These are phyloP conservation scores for Cucumis hystrix DNA, from an alignment of 306 rosid genomes.

Conservation along the genomic window DNA sequence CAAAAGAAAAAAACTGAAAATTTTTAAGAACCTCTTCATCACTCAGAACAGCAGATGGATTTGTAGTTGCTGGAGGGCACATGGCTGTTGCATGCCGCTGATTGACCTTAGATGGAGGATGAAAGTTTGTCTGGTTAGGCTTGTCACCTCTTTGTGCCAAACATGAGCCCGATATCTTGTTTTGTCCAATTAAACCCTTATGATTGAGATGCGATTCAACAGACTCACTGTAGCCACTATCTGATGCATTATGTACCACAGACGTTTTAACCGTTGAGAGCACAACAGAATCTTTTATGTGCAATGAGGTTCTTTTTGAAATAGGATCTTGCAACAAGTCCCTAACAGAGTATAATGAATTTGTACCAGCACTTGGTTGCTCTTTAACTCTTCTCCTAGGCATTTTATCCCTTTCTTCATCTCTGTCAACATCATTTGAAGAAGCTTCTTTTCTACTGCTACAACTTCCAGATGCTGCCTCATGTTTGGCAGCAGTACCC, in stretches of 20 bases:
- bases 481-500: constrained; percentile 31
- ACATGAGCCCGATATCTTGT: constrained; percentile 44
- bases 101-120: constrained; percentile 47
- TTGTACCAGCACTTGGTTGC: constrained; percentile 36
- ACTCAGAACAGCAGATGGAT: constrained; percentile 54
- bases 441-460: constrained; percentile 36
- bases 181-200: constrained; percentile 41
- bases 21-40: constrained; percentile 77
- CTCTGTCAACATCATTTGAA: constrained; percentile 33
- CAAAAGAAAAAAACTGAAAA: constrained; percentile 1
- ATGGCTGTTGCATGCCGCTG: constrained; percentile 43
- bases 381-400: constrained; percentile 51
- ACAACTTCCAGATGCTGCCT: constrained; percentile 28
- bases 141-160: constrained; percentile 55
- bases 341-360: constrained; percentile 39
- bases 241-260: constrained; percentile 23
- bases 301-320: constrained; percentile 40
- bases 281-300: constrained; percentile 37
- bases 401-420: constrained; percentile 30
- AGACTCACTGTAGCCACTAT: constrained; percentile 33
- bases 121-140: constrained; percentile 42
- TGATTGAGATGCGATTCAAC: constrained; percentile 33
- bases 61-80: constrained; percentile 46
- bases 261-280: constrained; percentile 39
- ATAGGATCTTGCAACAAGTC: constrained; percentile 39